phyloP scores from a whole-genome alignment of 371 early-diverging fungal genomes.

The Syncephalastrum racemosum region DNA sequence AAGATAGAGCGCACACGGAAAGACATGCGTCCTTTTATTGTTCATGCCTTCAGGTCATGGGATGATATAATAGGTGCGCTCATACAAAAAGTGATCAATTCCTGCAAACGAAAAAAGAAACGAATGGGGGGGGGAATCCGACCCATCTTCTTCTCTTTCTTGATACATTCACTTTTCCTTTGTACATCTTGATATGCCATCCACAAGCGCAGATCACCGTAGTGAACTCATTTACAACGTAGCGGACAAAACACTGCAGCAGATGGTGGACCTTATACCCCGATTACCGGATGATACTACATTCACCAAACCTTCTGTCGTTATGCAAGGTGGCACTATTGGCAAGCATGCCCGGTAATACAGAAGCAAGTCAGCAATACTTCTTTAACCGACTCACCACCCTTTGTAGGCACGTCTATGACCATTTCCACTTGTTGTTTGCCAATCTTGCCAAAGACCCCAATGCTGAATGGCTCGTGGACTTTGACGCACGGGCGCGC shows the following conservation, averaged over 20 bases:
- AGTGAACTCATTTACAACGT: conserved; percentile 8
- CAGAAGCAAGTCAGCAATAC: background rate
- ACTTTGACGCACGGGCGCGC: conserved; percentile 47
- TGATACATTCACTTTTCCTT: too few species aligned
- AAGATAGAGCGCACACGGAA: too few species aligned
- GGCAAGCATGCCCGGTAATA: conserved; percentile 69
- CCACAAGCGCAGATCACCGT: too few species aligned
- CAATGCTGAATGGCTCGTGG: conserved; percentile 23
- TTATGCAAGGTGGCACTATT: conserved; percentile 64
- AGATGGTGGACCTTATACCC: conserved; percentile 21
- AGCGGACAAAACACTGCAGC: conserved; percentile 24
- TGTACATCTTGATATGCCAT: too few species aligned
- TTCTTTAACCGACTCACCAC: conserved; percentile 25
- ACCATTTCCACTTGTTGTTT: conserved; percentile 40
- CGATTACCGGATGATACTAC: conserved; percentile 13
- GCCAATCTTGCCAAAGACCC: conserved; percentile 8
- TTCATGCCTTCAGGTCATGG: too few species aligned
- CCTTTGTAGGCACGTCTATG: conserved; percentile 32
- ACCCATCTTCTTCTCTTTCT: too few species aligned
- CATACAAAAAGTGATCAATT: too few species aligned
- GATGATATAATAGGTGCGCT: too few species aligned
- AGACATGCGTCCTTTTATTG: too few species aligned
- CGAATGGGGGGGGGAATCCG: too few species aligned
- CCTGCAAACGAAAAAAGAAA: too few species aligned
- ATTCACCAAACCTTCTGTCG: conserved; percentile 46